Base-by-base conservation (phyloP, 768 basidiomycete genomes). In the Crassisporium funariophilum region DNA sequence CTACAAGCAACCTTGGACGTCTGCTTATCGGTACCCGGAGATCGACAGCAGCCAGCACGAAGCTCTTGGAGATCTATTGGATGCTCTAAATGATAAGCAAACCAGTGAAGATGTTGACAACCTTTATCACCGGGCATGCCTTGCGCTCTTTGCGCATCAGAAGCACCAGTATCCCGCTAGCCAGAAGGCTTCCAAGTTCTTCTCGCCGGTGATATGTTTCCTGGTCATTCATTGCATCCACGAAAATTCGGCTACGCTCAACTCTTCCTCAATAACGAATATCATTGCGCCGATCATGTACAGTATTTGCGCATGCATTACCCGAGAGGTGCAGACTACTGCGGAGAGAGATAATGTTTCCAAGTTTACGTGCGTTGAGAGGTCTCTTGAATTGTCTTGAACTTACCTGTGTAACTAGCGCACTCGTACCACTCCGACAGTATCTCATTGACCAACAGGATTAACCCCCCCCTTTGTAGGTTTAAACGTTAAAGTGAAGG, bases 201-300 rank as follows among this genome's bases (percentile, higher is more conserved):
- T 45, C 21, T 45, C 44, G 5, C 31, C 44, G 11, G 29, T 45
- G 4, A 45, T 35, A 13, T 35, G 33, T 17, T 45, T 35, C 23
- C 5, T 36, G 5, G 44, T 45, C 33, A 12, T 15, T 7, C 33
- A 34, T 15, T 29, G 25, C 29, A 36, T 45, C 34, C 7, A 6
- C 33, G n/a, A 34, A 12, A 20, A 45, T 45, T 29, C 15, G 13
- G 8, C 4, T 20, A 35, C 21, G 5, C 33, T 16, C 33, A 16
- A 35, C 19, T 34, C 33, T 20, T 35, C 29, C 4, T 7, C 5
- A 5, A 45, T 45, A 7, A 27, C 44, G 5, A 34, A 45, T 20
- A 22, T 36, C 19, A 19, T 45, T 16, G 44, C 44, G 4, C 29
- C 34, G 16, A 34, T 45, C 19, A 45, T 45, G 44, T 45, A 45